A percentile compares a stretch with the other conserved stretches of the same genome.
These are phyloP conservation scores for Nakaseomyces sp. DNA, from an alignment of 1,139 yeast genomes.

Conservation along the genomic window DNA sequence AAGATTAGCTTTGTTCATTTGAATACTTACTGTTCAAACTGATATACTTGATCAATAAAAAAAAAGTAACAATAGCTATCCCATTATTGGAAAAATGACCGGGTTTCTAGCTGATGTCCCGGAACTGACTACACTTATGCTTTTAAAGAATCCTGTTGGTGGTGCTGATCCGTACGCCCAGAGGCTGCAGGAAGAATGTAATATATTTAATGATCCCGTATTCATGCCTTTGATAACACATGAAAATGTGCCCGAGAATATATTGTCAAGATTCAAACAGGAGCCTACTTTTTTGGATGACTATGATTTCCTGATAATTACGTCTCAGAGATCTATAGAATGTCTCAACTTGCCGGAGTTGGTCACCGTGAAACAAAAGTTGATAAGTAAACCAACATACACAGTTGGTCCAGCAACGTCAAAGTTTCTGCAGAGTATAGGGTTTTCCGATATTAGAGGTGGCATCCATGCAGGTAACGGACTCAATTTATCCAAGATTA, in stretches of 20 bases:
- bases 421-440: slow-evolving; percentile 47
- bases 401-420: slow-evolving; percentile 93
- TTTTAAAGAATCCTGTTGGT: slow-evolving; percentile 42
- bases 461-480: slow-evolving; percentile 81
- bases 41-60: background rate
- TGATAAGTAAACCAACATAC: slow-evolving; percentile 50
- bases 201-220: slow-evolving; percentile 28
- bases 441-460: slow-evolving; percentile 64
- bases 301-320: slow-evolving; percentile 56
- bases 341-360: slow-evolving; percentile 39
- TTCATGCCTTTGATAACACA: slow-evolving; percentile 70
- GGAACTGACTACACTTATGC: slow-evolving; percentile 5
- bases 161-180: background rate
- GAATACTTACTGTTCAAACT: too few relatives aligned
- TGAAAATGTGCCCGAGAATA: slow-evolving; percentile 39
- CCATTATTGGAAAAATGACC: background rate
- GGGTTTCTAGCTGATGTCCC: background rate
- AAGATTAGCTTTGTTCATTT: too few relatives aligned
- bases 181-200: background rate
- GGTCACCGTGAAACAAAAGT: slow-evolving; percentile 15
- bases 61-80: background rate
- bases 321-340: slow-evolving; percentile 90
- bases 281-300: slow-evolving; percentile 36
- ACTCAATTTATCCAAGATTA: slow-evolving; percentile 52
- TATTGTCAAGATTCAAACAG: slow-evolving; percentile 12